phyloP scores from a whole-genome alignment of 192 early-diverging fungal genomes.

The Coemansia sp. region DNA sequence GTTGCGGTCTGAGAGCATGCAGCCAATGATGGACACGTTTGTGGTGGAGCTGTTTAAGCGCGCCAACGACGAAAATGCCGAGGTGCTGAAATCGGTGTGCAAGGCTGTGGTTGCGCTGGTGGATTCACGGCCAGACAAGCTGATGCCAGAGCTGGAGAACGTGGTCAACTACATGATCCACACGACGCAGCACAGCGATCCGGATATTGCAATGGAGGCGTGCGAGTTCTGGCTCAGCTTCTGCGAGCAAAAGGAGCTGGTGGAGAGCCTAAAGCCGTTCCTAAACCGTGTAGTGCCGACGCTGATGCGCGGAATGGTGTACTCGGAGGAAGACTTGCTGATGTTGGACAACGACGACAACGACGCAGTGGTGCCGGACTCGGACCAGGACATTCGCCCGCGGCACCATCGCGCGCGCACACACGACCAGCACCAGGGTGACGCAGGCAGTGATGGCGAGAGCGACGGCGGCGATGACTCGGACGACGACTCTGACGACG shows the following conservation, averaged over 20 bases:
- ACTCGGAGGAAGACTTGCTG: slow-evolving; percentile 86
- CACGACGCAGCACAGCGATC: slow-evolving; percentile 82
- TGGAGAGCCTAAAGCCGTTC: slow-evolving; percentile 67
- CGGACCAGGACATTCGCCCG: slow-evolving; percentile 91
- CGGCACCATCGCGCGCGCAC: slow-evolving; percentile 82
- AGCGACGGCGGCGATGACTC: slow-evolving; percentile 65
- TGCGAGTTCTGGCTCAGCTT: slow-evolving; percentile 99
- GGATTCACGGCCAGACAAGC: slow-evolving; percentile 78
- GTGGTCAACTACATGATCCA: slow-evolving; percentile 95
- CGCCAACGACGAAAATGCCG: slow-evolving; percentile 75
- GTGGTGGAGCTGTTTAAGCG: slow-evolving; percentile 71
- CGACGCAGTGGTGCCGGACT: slow-evolving; percentile 84
- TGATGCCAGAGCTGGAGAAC: slow-evolving; percentile 82
- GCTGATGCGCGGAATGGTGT: slow-evolving; percentile 93
- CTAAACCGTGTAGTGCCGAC: slow-evolving; percentile 82
- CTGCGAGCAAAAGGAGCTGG: slow-evolving; percentile 86
- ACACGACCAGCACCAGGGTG: slow-evolving; percentile 66
- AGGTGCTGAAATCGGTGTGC: slow-evolving; percentile 91
- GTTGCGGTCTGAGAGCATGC: slow-evolving; percentile 63
- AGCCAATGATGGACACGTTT: slow-evolving; percentile 53
- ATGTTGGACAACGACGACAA: slow-evolving; percentile 77
- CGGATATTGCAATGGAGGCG: slow-evolving; percentile 91
- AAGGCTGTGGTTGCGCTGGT: slow-evolving; percentile 88
- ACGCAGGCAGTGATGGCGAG: slow-evolving; percentile 52
- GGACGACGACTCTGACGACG: slow-evolving; percentile 82